Conservation (phyloP, 768 basidiomycete genomes). For the Mycena rosella region DNA sequence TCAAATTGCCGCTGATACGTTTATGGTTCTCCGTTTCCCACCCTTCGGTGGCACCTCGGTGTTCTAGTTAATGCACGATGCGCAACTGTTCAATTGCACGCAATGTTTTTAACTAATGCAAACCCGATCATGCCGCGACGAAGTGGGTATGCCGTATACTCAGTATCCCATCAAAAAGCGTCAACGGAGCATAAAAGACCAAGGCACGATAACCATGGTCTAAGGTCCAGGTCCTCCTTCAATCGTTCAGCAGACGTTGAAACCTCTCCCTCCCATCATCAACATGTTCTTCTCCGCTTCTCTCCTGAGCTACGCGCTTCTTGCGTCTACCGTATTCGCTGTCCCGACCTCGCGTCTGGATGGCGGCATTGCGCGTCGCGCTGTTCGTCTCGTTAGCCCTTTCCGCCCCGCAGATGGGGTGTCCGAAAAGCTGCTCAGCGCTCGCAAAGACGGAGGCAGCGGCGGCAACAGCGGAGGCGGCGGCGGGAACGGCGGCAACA, state of each 20-base stretch:
- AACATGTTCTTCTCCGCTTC: slow-evolving; percentile 13
- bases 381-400: slow-evolving; percentile 1
- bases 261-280: slow-evolving; percentile 4
- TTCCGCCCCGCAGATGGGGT: slow-evolving; percentile 7
- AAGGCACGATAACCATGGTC: background rate
- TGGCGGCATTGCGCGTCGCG: slow-evolving; percentile 6
- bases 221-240: background rate
- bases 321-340: slow-evolving; percentile 10
- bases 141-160: slow-evolving; percentile 8
- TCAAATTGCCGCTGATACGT: no score
- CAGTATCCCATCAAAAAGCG: background rate
- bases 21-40: slow-evolving; percentile 15
- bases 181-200: slow-evolving; percentile 2
- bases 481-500: background rate
- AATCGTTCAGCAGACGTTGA: slow-evolving; percentile 7
- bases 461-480: no score
- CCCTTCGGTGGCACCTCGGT: slow-evolving; percentile 10
- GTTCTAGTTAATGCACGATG: background rate
- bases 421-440: slow-evolving; percentile 5
- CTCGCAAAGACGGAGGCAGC: background rate
- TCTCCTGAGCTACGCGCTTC: slow-evolving; percentile 12
- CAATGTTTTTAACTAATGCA: no score
- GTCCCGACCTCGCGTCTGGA: background rate
- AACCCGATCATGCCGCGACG: no score
- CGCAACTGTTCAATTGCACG: background rate